Percentiles rank a stretch among this genome's conserved stretches.
phyloP scores from a whole-genome alignment of 179 eudicot species.

The Actinidia chinensis region DNA sequence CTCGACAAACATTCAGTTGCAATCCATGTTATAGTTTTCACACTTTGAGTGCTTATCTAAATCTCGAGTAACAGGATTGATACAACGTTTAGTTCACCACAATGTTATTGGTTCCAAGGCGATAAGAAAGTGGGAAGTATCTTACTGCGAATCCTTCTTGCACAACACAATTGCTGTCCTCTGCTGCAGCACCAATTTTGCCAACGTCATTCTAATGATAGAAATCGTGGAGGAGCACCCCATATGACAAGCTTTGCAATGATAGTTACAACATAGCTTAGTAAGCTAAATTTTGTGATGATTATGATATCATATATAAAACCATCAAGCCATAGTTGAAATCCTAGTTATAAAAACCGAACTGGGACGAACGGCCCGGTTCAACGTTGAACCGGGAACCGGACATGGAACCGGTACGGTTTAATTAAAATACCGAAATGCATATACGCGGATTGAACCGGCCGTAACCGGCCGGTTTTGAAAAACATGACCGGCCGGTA shows the following conservation, averaged over 20 bases:
- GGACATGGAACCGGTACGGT: no score
- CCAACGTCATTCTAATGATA: conserved; percentile 96
- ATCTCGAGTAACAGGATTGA: not conserved
- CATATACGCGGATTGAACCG: no score
- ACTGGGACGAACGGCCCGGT: no score
- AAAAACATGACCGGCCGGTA: no score
- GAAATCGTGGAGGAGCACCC: conserved; percentile 84
- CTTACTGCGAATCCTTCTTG: conserved; percentile 99
- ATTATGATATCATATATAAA: not conserved
- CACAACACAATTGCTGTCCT: conserved; percentile 54
- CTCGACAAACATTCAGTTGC: no score
- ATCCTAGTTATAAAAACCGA: no score
- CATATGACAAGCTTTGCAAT: conserved; percentile 69
- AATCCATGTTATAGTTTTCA: not conserved
- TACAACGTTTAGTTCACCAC: not conserved
- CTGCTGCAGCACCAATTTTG: conserved; percentile 70
- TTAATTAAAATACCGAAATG: no score
- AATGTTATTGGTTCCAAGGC: not conserved
- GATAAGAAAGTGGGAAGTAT: conserved; percentile 15
- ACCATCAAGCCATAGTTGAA: not conserved
- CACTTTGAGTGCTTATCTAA: not conserved
- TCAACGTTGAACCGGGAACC: no score
- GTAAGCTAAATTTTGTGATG: not conserved
- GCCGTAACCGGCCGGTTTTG: no score
- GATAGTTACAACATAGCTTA: conserved; percentile 3